Percentiles rank a stretch among this genome's conserved stretches.
Conservation (phyloP, 1,139 yeast genomes). For the Candida sanyaensis region DNA sequence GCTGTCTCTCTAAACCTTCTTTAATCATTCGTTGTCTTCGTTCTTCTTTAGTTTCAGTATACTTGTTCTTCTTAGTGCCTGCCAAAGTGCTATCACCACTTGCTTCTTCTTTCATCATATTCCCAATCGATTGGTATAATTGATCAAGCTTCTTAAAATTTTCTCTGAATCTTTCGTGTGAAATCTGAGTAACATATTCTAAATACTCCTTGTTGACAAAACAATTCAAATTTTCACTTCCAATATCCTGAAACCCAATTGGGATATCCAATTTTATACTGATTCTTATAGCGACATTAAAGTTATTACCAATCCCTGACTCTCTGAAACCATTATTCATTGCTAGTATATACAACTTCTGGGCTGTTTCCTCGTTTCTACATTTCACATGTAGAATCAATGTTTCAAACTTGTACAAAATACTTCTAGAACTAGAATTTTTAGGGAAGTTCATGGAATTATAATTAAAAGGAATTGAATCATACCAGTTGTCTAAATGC, state of each 20-base stretch:
- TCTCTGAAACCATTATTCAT: conserved; percentile 88
- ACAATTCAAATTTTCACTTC: conserved; percentile 28
- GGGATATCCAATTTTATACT: conserved; percentile 75
- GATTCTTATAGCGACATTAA: conserved; percentile 76
- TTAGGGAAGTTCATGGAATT: conserved; percentile 10
- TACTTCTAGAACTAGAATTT: conserved; percentile 43
- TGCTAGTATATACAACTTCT: conserved; percentile 64
- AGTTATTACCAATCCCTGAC: conserved; percentile 79
- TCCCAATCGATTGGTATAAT: conserved; percentile 44
- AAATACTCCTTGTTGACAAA: conserved; percentile 55
- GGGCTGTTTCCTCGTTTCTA: conserved; percentile 59
- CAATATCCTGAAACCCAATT: conserved; percentile 52
- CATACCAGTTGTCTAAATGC: conserved; percentile 56
- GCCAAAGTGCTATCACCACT: neutral
- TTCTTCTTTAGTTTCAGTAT: conserved; percentile 47
- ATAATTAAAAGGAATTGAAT: conserved; percentile 27
- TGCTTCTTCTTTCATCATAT: conserved; percentile 19
- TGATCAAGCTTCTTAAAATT: conserved; percentile 57
- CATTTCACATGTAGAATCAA: conserved; percentile 83
- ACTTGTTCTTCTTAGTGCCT: conserved; percentile 4
- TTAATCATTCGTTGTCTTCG: conserved; percentile 57
- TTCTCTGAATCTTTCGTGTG: conserved; percentile 62
- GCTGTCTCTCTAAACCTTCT: conserved; percentile 61
- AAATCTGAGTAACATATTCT: conserved; percentile 46
- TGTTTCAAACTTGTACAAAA: conserved; percentile 81